A percentile compares a stretch with the other conserved stretches of the same genome.
Evolutionary conservation across 2,329 filamentous ascomycete species (phyloP).

Genomic region (Exophiala oligosperma): DNA sequence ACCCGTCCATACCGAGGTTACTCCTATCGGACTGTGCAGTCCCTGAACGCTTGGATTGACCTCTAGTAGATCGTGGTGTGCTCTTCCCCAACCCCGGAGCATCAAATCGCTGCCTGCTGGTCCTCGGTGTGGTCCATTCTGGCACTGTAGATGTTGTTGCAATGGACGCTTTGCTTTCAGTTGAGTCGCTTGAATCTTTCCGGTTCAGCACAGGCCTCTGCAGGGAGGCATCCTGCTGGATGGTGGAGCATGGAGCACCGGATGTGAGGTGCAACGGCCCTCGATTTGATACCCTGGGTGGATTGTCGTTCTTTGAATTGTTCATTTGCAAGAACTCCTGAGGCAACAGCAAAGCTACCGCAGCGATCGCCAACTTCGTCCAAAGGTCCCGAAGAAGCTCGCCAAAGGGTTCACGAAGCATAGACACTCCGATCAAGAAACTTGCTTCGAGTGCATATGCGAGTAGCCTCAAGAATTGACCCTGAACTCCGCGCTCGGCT

Average conservation of each 20-base stretch:
- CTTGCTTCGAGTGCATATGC: constrained; percentile 13
- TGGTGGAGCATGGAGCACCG: neutral
- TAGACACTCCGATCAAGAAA: constrained; percentile 13
- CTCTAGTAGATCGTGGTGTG: neutral
- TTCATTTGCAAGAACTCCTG: constrained; percentile 22
- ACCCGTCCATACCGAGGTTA: constrained; percentile 17
- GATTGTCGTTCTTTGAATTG: neutral
- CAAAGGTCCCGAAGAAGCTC: constrained; percentile 21
- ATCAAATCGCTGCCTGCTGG: constrained; percentile 9
- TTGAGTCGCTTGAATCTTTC: constrained; percentile 22
- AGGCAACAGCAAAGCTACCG: constrained; percentile 21
- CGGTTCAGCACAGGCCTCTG: neutral
- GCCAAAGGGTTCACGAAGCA: constrained; percentile 12
- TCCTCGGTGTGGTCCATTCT: constrained; percentile 20
- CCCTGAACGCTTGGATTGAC: neutral
- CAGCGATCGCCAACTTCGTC: constrained; percentile 26
- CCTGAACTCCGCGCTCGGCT: neutral
- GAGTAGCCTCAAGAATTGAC: constrained; percentile 8
- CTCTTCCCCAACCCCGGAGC: neutral
- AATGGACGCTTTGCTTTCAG: constrained; percentile 12
- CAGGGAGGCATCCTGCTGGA: neutral
- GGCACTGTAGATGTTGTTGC: constrained; percentile 17
- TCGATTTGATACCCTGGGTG: neutral
- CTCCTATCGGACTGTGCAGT: neutral
- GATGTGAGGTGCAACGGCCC: neutral